phyloP scores from a whole-genome alignment of 495 filamentous ascomycete species.

The Hypoxylon rickii region DNA sequence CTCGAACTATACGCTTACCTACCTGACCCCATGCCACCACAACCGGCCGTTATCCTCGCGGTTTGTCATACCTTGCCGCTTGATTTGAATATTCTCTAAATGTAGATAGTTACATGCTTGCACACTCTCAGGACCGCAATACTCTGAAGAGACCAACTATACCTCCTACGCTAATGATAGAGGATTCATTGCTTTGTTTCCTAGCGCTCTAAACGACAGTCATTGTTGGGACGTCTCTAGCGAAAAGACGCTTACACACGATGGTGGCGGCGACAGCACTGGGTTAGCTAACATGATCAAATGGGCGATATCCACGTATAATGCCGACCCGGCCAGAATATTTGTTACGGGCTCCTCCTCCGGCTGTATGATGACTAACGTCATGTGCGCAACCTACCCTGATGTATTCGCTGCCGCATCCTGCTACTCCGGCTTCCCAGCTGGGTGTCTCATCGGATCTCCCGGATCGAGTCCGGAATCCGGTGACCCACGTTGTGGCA shows the following conservation, averaged over 20 bases:
- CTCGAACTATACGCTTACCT: not conserved
- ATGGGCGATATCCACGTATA: not conserved
- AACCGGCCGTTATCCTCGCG: not conserved
- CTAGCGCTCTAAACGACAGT: not conserved
- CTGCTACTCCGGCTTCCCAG: not conserved
- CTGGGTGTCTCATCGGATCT: not conserved
- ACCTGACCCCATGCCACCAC: not conserved
- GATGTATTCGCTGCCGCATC: not conserved
- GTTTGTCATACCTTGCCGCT: not conserved
- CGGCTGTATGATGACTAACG: not conserved
- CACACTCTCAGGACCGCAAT: too few relatives aligned
- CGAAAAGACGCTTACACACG: not conserved
- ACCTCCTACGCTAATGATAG: too few relatives aligned
- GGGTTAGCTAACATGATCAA: not conserved
- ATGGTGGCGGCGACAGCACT: not conserved
- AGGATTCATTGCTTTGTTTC: not conserved
- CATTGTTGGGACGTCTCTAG: not conserved
- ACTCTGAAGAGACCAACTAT: too few relatives aligned
- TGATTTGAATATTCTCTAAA: not conserved
- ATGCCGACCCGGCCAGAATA: not conserved
- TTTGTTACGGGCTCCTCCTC: not conserved
- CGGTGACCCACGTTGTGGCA: not conserved
- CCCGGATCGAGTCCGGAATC: not conserved
- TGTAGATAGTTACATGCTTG: not conserved
- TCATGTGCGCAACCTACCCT: not conserved